Percentiles rank a stretch among this genome's conserved stretches.
These are phyloP conservation scores for Fusarium goolgardi DNA, from an alignment of 2,329 filamentous ascomycete genomes.

Conservation along the genomic window DNA sequence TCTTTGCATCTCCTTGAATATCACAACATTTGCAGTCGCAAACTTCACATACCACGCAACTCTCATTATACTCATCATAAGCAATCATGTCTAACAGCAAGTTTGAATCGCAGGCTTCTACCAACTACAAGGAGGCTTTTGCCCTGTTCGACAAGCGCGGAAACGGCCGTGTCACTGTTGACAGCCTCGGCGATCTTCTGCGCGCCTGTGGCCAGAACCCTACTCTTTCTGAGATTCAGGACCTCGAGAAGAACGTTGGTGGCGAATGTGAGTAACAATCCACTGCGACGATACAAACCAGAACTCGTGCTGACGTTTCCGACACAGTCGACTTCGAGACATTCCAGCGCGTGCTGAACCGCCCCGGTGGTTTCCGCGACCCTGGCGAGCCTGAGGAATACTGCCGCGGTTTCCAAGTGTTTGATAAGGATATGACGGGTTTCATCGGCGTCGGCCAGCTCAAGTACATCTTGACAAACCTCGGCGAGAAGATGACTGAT, in stretches of 20 bases:
- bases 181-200: constrained; percentile 90
- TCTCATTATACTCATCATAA: constrained; percentile 17
- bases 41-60: constrained; percentile 17
- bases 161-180: constrained; percentile 88
- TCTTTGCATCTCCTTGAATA: constrained; percentile 17
- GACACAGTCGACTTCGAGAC: constrained; percentile 92
- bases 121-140: constrained; percentile 99
- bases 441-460: constrained; percentile 98
- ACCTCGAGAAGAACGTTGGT: constrained; percentile 90
- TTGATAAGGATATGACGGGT: constrained; percentile 98
- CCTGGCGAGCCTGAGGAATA: constrained; percentile 98
- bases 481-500: constrained; percentile 99
- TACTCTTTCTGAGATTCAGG: constrained; percentile 89
- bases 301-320: constrained; percentile 6
- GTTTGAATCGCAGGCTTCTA: constrained; percentile 73
- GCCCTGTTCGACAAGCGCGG: constrained; percentile 99
- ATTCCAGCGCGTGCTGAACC: constrained; percentile 96
- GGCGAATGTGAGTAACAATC: constrained; percentile 80
- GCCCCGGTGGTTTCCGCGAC: constrained; percentile 97
- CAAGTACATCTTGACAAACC: constrained; percentile 96
- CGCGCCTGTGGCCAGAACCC: constrained; percentile 98
- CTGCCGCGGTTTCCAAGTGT: constrained; percentile 98
- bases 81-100: constrained; percentile 63
- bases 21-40: constrained; percentile 24
- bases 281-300: not conserved